phyloP scores from a whole-genome alignment of 1,139 yeast species.

The Suhomyces wounanorum region DNA sequence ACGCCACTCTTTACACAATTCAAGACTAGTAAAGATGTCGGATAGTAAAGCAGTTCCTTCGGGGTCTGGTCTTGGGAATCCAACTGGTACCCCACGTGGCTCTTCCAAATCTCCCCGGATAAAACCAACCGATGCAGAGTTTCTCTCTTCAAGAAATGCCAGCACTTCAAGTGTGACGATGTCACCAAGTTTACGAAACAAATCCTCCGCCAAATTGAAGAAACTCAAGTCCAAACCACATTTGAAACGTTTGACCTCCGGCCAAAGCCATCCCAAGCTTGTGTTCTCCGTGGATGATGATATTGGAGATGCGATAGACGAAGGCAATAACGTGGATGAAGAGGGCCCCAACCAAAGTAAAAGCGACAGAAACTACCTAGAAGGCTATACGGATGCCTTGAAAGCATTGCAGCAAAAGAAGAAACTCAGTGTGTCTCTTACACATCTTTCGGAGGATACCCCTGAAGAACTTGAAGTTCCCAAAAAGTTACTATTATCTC shows the following conservation, averaged over 20 bases:
- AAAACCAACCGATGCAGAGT: constrained; percentile 8
- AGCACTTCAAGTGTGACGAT: constrained; percentile 14
- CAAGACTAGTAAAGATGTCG: not conserved
- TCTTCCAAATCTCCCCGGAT: constrained; percentile 10
- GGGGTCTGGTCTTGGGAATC: not conserved
- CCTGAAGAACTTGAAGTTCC: not conserved
- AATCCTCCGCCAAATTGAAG: constrained; percentile 17
- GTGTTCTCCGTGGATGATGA: constrained; percentile 79
- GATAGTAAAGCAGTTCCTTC: constrained; percentile 1
- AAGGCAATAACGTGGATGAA: constrained; percentile 48
- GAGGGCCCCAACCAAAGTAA: constrained; percentile 11
- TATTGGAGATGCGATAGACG: constrained; percentile 37
- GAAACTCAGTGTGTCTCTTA: constrained; percentile 4
- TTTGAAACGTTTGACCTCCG: constrained; percentile 25
- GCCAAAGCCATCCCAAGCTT: constrained; percentile 29
- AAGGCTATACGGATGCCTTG: constrained; percentile 72
- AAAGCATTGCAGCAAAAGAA: constrained; percentile 39
- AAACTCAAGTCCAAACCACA: constrained; percentile 26
- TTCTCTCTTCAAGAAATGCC: constrained; percentile 7
- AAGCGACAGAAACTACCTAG: constrained; percentile 62
- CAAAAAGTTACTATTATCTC: not conserved
- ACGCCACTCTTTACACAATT: not conserved
- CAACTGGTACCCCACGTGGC: constrained; percentile 6
- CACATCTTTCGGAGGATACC: constrained; percentile 16
- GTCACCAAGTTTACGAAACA: constrained; percentile 16